Base-by-base conservation (phyloP, 1,284 basidiomycete genomes). In the Lignosus rhinocerotis region DNA sequence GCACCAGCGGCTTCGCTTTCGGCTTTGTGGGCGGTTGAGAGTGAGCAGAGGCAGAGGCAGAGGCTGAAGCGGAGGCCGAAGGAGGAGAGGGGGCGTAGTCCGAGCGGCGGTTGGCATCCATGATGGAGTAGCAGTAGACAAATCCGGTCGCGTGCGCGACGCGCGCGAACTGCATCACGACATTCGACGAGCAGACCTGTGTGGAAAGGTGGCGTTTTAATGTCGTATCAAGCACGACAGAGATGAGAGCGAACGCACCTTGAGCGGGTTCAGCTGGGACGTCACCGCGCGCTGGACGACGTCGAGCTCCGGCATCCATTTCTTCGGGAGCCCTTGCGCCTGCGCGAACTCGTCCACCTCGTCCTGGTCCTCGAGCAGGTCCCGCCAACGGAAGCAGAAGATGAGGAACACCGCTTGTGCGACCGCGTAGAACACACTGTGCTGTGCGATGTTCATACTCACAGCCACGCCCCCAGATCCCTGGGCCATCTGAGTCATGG, bases 311-410 rank as follows among this genome's bases (percentile, higher is more conserved):
- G 81, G 77, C 78, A 97, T 92, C 96, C 96, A 99, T 68, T 88
- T 88, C 61, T 81, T 83, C 53, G 64, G 43, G 4, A 71, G 58
- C 0, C 60, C 66, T 2, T 73, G 71, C 1, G 64, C 64, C 46
- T 70, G 70, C 45, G 66, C 63, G 41, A 75, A 66, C 62, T 78
- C 78, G 43, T 80, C 82, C 32, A 80, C 81, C 33, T 78, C 81
- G 7, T 79, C 81, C 12, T 79, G 79, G 25, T 81, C 83, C 54
- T 87, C 85, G 56, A 90, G 75, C 38, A 98, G 76, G 67, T 96
- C 94, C 61, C 93, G 79, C 96, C 96, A 99, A 17, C 96, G 81
- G 78, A 99, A 99, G 74, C 97, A 99, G 74, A 99, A 99, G 63
- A 99, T 94, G 68, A 99, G 84, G 73, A 99, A 97, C 6, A 95